phyloP scores from a whole-genome alignment of 352 stramenopile species.

The Phytophthora podocarpi region DNA sequence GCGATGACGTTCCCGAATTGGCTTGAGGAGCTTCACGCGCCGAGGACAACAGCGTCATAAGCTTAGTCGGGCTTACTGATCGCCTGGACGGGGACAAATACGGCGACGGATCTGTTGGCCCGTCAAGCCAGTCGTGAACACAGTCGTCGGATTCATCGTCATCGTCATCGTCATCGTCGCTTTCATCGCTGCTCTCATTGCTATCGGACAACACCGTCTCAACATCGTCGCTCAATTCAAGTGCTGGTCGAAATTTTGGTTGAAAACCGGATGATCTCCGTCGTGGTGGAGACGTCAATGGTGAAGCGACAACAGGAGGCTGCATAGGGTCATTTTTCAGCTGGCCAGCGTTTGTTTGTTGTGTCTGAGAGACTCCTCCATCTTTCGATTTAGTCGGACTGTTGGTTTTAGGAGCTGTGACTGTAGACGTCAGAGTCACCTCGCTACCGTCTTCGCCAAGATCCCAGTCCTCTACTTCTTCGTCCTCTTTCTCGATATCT shows the following conservation, averaged over 20 bases:
- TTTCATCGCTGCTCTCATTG: conserved; percentile 25
- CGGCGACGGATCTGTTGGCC: not conserved
- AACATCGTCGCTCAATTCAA: conserved; percentile 42
- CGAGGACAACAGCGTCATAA: conserved; percentile 4
- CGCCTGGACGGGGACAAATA: not conserved
- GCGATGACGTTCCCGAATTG: conserved; percentile 5
- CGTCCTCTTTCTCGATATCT: conserved; percentile 42
- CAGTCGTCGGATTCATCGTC: conserved; percentile 40
- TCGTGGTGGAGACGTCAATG: conserved; percentile 1
- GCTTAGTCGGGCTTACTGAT: conserved; percentile 12
- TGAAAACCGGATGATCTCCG: conserved; percentile 25
- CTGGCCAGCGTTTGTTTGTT: not conserved
- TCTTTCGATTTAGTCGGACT: not conserved
- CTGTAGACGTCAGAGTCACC: not conserved
- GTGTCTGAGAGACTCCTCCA: not conserved
- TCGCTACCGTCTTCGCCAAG: conserved; percentile 15
- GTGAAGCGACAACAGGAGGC: not conserved
- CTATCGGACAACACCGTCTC: conserved; percentile 31
- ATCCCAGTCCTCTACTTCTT: conserved; percentile 52
- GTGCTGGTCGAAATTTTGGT: conserved; percentile 38
- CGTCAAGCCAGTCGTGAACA: conserved; percentile 65
- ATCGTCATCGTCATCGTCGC: conserved; percentile 41
- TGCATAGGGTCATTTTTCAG: not conserved
- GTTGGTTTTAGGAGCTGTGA: not conserved
- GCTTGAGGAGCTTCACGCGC: conserved; percentile 2